Evolutionary conservation across 805 yeast genomes (phyloP), one percentile per base, ranked within the genome.

Genomic region (Candida railenensis): DNA sequence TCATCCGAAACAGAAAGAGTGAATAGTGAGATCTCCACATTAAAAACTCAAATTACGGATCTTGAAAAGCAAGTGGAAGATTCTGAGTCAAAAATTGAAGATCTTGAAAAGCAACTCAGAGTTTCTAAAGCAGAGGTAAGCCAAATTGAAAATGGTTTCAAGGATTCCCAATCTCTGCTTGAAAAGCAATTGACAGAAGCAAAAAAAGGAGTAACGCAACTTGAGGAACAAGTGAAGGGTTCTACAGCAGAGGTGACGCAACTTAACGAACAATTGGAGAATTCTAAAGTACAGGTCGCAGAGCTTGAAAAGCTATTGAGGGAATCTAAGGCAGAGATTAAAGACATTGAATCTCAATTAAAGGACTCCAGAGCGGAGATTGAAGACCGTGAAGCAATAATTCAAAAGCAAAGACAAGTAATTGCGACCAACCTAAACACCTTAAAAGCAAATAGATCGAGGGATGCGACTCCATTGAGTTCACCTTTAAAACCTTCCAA

Each of bases 391-490:
- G 21, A 16, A 4, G 21, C 20, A 16, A 16, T 19, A 15, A 48
- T 48, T 15, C 48, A 32, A n/a, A 48, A 48, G 25, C 51, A 48
- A 37, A 37, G 36, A 11, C 30, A 37, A 4, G 38, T 48, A n/a
- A 36, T 48, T 18, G 21, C 46, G n/a, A 44, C 32, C 33, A 45
- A 45, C 19, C 39, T 48, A 14, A 45, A 44, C n/a, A 32, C 43
- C 3, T 16, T 48, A 14, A 45, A 45, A 19, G 43, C 45, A 34
- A 40, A 39, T n/a, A 37, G 30, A 25, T 25, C 30, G 30, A 25
- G 30, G 30, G 30, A 25, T 25, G 30, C 30, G 9, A 40, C 19
- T 25, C 46, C 2, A 18, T 42, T 12, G 7, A 36, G 22, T 36
- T 36, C 39, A 4, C 39, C 39, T 5, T 19, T 8, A 16, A 36